Evolutionary conservation across 331 rosid species (phyloP).

Genomic region (Malus hybrid): DNA sequence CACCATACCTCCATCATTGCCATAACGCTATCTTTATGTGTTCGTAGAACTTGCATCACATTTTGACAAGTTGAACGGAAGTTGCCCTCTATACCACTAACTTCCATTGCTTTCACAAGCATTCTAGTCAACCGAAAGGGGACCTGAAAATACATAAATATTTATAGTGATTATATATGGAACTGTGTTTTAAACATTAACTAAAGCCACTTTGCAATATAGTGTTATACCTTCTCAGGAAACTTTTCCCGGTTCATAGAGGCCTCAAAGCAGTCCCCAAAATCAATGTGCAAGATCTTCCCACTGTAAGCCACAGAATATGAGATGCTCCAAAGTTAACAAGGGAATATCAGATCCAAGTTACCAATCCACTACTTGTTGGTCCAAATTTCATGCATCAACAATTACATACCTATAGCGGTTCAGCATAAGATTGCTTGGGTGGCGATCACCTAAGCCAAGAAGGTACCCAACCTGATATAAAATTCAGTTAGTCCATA

Average conservation of each 20-base stretch:
- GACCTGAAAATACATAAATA: slow-evolving; percentile 40
- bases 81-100: slow-evolving; percentile 96
- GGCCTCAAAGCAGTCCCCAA: slow-evolving; percentile 98
- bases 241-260: slow-evolving; percentile 97
- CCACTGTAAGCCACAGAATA: slow-evolving; percentile 47
- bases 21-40: slow-evolving; percentile 86
- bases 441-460: slow-evolving; percentile 99
- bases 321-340: too few species aligned
- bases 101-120: slow-evolving; percentile 99
- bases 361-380: not conserved
- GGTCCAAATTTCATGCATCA: not conserved
- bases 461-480: slow-evolving; percentile 96
- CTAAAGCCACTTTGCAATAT: not conserved
- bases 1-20: slow-evolving; percentile 97
- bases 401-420: slow-evolving; percentile 58
- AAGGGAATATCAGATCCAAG: slow-evolving; percentile 16
- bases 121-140: slow-evolving; percentile 98
- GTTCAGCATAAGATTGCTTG: slow-evolving; percentile 94
- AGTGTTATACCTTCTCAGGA: slow-evolving; percentile 71
- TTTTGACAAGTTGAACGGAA: slow-evolving; percentile 97
- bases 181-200: not conserved
- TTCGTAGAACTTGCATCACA: slow-evolving; percentile 91
- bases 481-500: slow-evolving; percentile 6
- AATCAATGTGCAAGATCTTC: slow-evolving; percentile 94
- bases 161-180: not conserved